Percentiles rank a stretch among this genome's conserved stretches.
Evolutionary conservation across 1,284 basidiomycete genomes (phyloP).

Genomic region (Coniferiporia sulphurascens): DNA sequence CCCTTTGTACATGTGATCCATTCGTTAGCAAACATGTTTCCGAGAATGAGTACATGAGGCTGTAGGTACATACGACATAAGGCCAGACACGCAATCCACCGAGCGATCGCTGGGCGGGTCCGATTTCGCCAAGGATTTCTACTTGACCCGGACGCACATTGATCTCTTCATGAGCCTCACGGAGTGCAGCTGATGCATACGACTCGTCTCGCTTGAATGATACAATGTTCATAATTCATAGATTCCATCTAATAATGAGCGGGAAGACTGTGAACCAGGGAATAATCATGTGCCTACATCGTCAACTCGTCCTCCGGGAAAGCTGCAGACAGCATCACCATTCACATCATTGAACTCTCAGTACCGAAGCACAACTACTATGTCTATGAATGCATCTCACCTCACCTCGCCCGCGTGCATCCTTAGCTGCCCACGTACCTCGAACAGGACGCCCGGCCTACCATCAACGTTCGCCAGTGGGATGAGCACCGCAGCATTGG

Average conservation of each 20-base stretch:
- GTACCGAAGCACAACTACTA: not conserved
- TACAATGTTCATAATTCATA: not conserved
- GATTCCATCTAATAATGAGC: no score
- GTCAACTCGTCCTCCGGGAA: slow-evolving; percentile 74
- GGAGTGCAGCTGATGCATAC: slow-evolving; percentile 52
- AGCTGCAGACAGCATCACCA: slow-evolving; percentile 38
- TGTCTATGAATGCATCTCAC: slow-evolving; percentile 34
- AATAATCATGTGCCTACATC: slow-evolving; percentile 27
- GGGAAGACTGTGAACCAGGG: not conserved
- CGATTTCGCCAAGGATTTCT: slow-evolving; percentile 60
- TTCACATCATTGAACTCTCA: not conserved
- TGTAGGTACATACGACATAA: slow-evolving; percentile 53
- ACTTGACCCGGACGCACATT: slow-evolving; percentile 53
- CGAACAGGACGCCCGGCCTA: slow-evolving; percentile 61
- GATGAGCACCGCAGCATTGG: slow-evolving; percentile 64
- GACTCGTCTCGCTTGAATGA: slow-evolving; percentile 48
- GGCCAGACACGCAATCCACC: slow-evolving; percentile 66
- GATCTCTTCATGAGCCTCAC: slow-evolving; percentile 73
- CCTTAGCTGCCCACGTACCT: slow-evolving; percentile 63
- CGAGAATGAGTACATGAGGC: not conserved
- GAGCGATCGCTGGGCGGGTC: slow-evolving; percentile 57
- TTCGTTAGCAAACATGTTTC: not conserved
- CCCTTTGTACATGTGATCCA: slow-evolving; percentile 40
- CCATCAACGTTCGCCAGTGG: slow-evolving; percentile 69
- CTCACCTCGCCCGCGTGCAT: slow-evolving; percentile 79